These are phyloP conservation scores for Neonectria sp. DNA, from an alignment of 2,329 filamentous ascomycete genomes.

Conservation along the genomic window DNA sequence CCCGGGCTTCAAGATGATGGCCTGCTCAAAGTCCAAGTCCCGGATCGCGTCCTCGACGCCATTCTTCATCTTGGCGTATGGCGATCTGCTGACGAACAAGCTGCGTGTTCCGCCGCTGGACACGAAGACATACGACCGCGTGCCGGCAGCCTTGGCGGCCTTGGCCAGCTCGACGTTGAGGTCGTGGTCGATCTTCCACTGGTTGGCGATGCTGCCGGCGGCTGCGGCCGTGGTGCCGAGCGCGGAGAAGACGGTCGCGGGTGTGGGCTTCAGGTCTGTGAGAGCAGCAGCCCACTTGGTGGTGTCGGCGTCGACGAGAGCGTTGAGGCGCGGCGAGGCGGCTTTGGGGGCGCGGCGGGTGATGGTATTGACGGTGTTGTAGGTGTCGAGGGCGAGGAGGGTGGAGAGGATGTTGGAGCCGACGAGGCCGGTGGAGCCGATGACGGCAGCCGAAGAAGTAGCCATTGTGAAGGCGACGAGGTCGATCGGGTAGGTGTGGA, in stretches of 20 bases:
- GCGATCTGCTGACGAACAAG: conserved; percentile 59
- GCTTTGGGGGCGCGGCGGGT: conserved; percentile 75
- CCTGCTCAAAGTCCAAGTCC: conserved; percentile 81
- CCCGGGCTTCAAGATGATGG: conserved; percentile 82
- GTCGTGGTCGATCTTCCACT: conserved; percentile 91
- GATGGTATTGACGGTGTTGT: conserved; percentile 73
- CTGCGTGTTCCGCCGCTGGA: conserved; percentile 69
- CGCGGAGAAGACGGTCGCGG: conserved; percentile 80
- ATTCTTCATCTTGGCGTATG: conserved; percentile 82
- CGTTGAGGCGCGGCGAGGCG: conserved; percentile 71
- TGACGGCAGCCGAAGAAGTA: conserved; percentile 64
- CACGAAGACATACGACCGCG: conserved; percentile 83
- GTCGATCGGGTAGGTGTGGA: background rate
- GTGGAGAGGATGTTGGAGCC: conserved; percentile 82
- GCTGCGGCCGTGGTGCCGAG: conserved; percentile 84
- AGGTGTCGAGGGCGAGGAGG: conserved; percentile 69
- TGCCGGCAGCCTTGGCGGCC: conserved; percentile 80
- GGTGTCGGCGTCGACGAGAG: conserved; percentile 76
- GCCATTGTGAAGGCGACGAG: conserved; percentile 45
- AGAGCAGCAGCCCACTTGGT: conserved; percentile 77
- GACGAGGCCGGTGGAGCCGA: conserved; percentile 77
- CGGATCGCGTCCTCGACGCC: conserved; percentile 87
- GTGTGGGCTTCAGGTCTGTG: conserved; percentile 66
- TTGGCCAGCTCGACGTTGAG: conserved; percentile 85
- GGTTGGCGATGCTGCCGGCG: conserved; percentile 83